phyloP scores from a whole-genome alignment of 208 protist genomes.

The Tritrichomonas musculus region DNA sequence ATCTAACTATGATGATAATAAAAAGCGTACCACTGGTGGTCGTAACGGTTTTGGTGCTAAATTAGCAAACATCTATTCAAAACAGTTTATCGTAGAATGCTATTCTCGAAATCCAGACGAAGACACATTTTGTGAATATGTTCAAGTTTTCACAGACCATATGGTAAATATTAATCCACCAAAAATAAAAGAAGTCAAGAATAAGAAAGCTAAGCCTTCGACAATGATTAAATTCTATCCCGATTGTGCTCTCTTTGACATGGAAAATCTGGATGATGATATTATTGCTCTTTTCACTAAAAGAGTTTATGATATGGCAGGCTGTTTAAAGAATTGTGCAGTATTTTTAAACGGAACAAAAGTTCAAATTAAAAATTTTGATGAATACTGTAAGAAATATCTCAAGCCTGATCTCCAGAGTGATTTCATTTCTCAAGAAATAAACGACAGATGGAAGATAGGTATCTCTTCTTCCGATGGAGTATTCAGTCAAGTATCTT shows the following conservation, averaged over 20 bases:
- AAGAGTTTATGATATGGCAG: slow-evolving; percentile 97
- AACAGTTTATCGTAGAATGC: slow-evolving; percentile 47
- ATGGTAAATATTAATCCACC: slow-evolving; percentile 82
- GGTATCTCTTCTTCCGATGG: slow-evolving; percentile 69
- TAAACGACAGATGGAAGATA: slow-evolving; percentile 93
- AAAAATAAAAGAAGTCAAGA: slow-evolving; percentile 56
- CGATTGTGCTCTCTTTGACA: slow-evolving; percentile 88
- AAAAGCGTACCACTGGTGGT: slow-evolving; percentile 86
- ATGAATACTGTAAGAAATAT: slow-evolving; percentile 92
- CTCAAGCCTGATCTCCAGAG: slow-evolving; percentile 66
- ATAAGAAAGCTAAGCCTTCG: slow-evolving; percentile 55
- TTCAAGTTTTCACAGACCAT: slow-evolving; percentile 86
- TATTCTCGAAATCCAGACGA: background rate
- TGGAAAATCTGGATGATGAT: slow-evolving; percentile 85
- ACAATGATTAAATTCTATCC: slow-evolving; percentile 96
- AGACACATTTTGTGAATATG: slow-evolving; percentile 47
- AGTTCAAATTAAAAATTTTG: slow-evolving; percentile 75
- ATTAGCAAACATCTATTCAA: slow-evolving; percentile 99
- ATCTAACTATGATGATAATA: slow-evolving; percentile 95
- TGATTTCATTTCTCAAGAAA: slow-evolving; percentile 51
- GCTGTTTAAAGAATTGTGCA: slow-evolving; percentile 63
- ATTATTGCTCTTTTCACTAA: slow-evolving; percentile 85
- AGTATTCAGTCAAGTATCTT: slow-evolving; percentile 92
- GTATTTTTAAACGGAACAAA: slow-evolving; percentile 87
- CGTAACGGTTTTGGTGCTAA: slow-evolving; percentile 91